Evolutionary conservation across 2,329 filamentous ascomycete genomes (phyloP), one percentile per base, ranked within the genome.

Genomic region (Curvularia spicifera): DNA sequence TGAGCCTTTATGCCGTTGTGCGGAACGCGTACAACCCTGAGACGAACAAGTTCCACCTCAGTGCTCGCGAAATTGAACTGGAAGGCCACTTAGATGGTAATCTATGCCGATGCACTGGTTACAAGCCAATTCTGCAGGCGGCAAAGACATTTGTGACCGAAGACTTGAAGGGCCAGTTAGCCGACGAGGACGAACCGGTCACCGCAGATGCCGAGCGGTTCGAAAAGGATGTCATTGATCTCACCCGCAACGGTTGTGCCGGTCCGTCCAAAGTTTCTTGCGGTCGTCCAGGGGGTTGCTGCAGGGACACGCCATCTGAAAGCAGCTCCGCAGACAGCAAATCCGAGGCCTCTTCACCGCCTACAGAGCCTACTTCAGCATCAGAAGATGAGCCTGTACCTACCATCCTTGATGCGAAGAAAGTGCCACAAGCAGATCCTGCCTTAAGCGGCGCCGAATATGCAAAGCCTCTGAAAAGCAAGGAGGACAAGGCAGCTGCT

Each of bases 21-120:
- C 85, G 94, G 57, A 98, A 98, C 58, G 67, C 75, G 0, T 78
- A 76, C 51, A 61, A 77, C 46, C 64, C 70, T 1, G 73, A 75
- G 28, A 74, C 70, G 4, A 66, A 71, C 28, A 71, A 67, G 51
- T 78, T 77, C 43, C 63, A 65, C 24, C 67, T 78, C 9, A 74
- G 69, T 45, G 71, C 71, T 10, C 66, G 69, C 13, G 74, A 77
- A 22, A 72, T 78, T 13, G 77, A 78, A 56, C 65, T 73, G 60
- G 73, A 77, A 47, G 76, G 76, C 1, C 74, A 91, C 91, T 66
- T 98, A 69, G 94, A 98, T 74, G 94, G 94, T 0, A 98, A 98
- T 66, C 80, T 98, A 35, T 98, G 94, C 71, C 86, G 94, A 48
- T 98, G 94, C 76, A 98, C 94, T 0, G 94, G 94, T 0, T 98